Conservation (phyloP, 2,329 filamentous ascomycete species). For the Phyllosticta paracitricarpa region DNA sequence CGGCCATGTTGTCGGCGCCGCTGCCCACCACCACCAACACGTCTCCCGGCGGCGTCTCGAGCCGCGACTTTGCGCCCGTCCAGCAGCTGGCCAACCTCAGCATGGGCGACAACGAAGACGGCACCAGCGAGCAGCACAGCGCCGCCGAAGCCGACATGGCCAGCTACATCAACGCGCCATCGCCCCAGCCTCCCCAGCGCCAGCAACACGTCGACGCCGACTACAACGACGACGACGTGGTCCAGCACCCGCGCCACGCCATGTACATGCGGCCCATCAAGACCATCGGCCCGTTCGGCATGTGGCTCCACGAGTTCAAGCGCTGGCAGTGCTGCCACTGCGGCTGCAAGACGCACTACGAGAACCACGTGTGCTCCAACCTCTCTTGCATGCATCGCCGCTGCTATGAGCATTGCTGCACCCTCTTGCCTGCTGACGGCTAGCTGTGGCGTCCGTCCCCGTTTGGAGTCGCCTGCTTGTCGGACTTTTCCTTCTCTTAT, state of each 20-base stretch:
- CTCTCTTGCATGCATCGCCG: slow-evolving; percentile 6
- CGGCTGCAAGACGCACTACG: slow-evolving; percentile 8
- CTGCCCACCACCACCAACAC: too few species aligned
- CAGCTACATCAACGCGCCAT: background rate
- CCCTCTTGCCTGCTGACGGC: background rate
- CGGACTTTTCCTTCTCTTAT: too few species aligned
- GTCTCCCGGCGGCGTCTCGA: too few species aligned
- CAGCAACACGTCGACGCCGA: background rate
- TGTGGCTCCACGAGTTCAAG: background rate
- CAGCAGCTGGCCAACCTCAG: too few species aligned
- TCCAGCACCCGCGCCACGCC: background rate
- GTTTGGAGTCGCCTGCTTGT: too few species aligned
- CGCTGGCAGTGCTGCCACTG: slow-evolving; percentile 11
- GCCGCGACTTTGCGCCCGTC: too few species aligned
- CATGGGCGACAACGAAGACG: too few species aligned
- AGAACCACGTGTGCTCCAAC: slow-evolving; percentile 8
- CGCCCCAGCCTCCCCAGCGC: background rate
- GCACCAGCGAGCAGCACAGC: too few species aligned
- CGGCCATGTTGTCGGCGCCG: too few species aligned
- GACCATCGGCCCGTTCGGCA: background rate
- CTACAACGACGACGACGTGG: background rate
- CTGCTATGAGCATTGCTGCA: slow-evolving; percentile 2
- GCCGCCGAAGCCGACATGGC: too few species aligned
- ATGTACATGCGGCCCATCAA: background rate
- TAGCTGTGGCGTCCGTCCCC: too few species aligned